These are phyloP conservation scores for Lasiodiplodia theobromae DNA, from an alignment of 2,329 filamentous ascomycete species.

Conservation along the genomic window DNA sequence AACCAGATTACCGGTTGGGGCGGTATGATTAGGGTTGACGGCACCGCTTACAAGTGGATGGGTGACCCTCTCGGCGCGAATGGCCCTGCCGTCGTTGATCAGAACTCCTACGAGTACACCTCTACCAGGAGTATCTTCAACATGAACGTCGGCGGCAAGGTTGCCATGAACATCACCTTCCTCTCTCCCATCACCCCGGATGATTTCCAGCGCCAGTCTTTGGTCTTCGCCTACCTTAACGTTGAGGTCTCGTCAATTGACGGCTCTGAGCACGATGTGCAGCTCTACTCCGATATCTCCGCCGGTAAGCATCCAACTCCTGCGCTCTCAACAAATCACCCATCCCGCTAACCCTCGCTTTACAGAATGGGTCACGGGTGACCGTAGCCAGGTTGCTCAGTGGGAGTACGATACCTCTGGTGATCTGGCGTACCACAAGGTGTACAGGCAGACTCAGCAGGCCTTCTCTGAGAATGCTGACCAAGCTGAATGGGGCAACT, in stretches of 20 bases:
- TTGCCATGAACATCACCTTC: slow-evolving; percentile 73
- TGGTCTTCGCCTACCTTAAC: slow-evolving; percentile 74
- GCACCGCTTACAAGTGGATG: slow-evolving; percentile 71
- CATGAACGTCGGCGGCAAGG: slow-evolving; percentile 66
- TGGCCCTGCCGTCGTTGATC: slow-evolving; percentile 56
- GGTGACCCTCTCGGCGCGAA: slow-evolving; percentile 55
- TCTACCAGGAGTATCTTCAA: slow-evolving; percentile 75
- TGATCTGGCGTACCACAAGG: slow-evolving; percentile 66
- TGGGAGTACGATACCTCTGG: slow-evolving; percentile 64
- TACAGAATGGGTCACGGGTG: slow-evolving; percentile 75
- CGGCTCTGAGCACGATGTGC: slow-evolving; percentile 67
- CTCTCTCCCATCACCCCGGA: slow-evolving; percentile 72
- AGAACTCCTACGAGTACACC: slow-evolving; percentile 72
- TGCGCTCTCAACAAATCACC: not conserved
- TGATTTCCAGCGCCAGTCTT: slow-evolving; percentile 71
- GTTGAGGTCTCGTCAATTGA: slow-evolving; percentile 69
- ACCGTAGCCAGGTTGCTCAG: slow-evolving; percentile 61
- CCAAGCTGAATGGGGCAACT: slow-evolving; percentile 61
- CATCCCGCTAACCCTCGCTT: not conserved
- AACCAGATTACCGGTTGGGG: slow-evolving; percentile 69
- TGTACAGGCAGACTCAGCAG: slow-evolving; percentile 56
- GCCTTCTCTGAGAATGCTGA: slow-evolving; percentile 57
- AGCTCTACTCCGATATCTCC: slow-evolving; percentile 76
- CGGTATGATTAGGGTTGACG: slow-evolving; percentile 74
- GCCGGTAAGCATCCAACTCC: slow-evolving; percentile 59